These are phyloP conservation scores for Phytophthora lateralis DNA, from an alignment of 352 stramenopile species.

Conservation along the genomic window DNA sequence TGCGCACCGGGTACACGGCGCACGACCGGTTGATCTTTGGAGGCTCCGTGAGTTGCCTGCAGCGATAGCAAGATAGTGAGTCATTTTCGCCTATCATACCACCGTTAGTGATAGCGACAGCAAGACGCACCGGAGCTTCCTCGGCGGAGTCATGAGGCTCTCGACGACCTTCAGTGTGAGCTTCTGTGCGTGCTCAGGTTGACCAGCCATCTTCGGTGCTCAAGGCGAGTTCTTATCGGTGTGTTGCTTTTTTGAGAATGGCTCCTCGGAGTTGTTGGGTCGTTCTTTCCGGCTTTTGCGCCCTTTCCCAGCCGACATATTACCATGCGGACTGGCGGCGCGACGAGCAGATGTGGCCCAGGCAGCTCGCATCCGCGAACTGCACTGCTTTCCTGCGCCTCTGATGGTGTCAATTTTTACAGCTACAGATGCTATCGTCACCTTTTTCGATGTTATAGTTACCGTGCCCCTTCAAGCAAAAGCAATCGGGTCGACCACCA, in stretches of 20 bases:
- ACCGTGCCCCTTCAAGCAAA: conserved; percentile 18
- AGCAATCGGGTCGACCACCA: conserved; percentile 20
- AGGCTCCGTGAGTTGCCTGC: conserved; percentile 20
- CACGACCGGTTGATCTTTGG: conserved; percentile 31
- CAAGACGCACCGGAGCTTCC: conserved; percentile 24
- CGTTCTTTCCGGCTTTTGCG: conserved; percentile 23
- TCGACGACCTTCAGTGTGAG: conserved; percentile 3
- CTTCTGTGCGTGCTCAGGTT: conserved; percentile 10
- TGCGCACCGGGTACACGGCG: conserved; percentile 24
- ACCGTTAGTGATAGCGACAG: not conserved
- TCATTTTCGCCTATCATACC: conserved; percentile 1
- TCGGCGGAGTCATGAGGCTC: conserved; percentile 17
- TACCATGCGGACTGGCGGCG: conserved; percentile 6
- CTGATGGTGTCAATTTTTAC: conserved; percentile 15
- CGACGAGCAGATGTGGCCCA: conserved; percentile 13
- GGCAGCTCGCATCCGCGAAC: conserved; percentile 31
- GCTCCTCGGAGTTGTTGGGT: conserved; percentile 5
- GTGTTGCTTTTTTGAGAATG: conserved; percentile 37
- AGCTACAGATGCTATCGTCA: conserved; percentile 9
- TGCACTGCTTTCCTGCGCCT: conserved; percentile 25
- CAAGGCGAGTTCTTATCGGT: conserved; percentile 20
- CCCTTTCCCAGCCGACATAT: conserved; percentile 17
- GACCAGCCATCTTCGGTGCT: conserved; percentile 24
- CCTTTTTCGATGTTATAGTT: not conserved
- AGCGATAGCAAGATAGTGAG: conserved; percentile 16